Conservation (phyloP, 148 eudicot species). For the Cornus controversa region DNA sequence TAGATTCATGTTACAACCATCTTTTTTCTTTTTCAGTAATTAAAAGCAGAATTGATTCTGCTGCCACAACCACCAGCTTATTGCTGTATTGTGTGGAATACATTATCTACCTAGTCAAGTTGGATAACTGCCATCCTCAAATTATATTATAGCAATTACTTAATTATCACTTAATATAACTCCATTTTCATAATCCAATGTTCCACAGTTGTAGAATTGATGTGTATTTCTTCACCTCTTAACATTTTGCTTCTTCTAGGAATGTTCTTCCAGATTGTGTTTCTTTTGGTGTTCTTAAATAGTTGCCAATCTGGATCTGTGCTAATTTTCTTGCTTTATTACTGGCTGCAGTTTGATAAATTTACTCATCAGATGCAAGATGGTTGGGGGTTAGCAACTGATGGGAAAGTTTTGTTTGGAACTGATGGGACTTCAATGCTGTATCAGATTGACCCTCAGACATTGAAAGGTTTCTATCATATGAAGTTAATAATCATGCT, state of each 20-base stretch:
- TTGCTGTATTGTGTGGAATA: too few species aligned
- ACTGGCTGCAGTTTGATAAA: slow-evolving; percentile 46
- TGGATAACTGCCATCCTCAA: background rate
- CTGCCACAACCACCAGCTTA: too few species aligned
- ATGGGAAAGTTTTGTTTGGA: slow-evolving; percentile 78
- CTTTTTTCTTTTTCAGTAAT: too few species aligned
- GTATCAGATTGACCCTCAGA: slow-evolving; percentile 74
- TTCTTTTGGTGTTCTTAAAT: background rate
- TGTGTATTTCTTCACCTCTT: background rate
- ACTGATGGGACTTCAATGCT: slow-evolving; percentile 89
- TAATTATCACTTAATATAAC: background rate
- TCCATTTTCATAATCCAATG: too few species aligned
- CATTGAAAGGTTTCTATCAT: slow-evolving; percentile 56
- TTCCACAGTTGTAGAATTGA: background rate
- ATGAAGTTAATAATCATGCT: background rate
- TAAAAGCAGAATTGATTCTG: too few species aligned
- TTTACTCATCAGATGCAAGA: slow-evolving; percentile 84
- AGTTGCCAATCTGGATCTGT: background rate
- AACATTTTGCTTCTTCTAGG: slow-evolving; percentile 5
- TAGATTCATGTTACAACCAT: too few species aligned
- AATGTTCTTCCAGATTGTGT: background rate
- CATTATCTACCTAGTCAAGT: background rate
- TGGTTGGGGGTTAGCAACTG: slow-evolving; percentile 98
- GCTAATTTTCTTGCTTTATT: slow-evolving; percentile 5
- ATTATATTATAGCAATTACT: background rate